A percentile compares a stretch with the other conserved stretches of the same genome.
phyloP scores from a whole-genome alignment of 805 yeast species.

The Starmerella sirachaensis region DNA sequence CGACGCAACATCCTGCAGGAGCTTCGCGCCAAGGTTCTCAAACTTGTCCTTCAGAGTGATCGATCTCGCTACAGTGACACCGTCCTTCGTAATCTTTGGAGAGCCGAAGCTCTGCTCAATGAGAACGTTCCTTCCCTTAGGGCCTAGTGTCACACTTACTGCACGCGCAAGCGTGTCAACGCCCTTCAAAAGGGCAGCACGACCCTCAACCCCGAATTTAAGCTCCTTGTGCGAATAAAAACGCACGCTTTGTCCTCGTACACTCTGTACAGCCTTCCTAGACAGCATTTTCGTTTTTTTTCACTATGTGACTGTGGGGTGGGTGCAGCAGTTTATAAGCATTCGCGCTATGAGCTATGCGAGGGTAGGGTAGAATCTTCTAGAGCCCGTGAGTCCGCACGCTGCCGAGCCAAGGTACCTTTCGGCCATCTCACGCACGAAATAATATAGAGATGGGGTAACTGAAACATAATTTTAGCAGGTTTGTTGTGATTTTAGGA shows the following conservation, averaged over 20 bases:
- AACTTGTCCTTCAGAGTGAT: conserved; percentile 75
- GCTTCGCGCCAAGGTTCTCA: conserved; percentile 92
- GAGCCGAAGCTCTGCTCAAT: conserved; percentile 95
- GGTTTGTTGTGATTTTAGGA: no score
- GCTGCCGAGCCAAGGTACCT: no score
- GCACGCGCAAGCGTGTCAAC: conserved; percentile 93
- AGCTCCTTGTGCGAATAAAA: conserved; percentile 66
- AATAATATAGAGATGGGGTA: no score
- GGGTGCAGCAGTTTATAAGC: conserved; percentile 1
- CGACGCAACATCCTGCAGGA: conserved; percentile 91
- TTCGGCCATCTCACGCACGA: no score
- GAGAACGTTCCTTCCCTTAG: conserved; percentile 93
- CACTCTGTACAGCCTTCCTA: conserved; percentile 10
- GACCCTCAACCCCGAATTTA: conserved; percentile 93
- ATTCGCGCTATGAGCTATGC: neutral
- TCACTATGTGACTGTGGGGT: neutral
- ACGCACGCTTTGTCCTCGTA: conserved; percentile 26
- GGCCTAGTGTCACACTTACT: conserved; percentile 92
- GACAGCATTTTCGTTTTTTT: conserved; percentile 10
- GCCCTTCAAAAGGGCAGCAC: conserved; percentile 88
- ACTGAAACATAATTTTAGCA: no score
- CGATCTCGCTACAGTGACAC: conserved; percentile 91
- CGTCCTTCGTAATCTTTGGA: conserved; percentile 98
- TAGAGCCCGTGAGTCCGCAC: no score
- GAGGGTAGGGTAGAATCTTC: no score